Evolutionary conservation across 2,329 filamentous ascomycete genomes (phyloP), one percentile per base, ranked within the genome.

Genomic region (Penicillium paneum): DNA sequence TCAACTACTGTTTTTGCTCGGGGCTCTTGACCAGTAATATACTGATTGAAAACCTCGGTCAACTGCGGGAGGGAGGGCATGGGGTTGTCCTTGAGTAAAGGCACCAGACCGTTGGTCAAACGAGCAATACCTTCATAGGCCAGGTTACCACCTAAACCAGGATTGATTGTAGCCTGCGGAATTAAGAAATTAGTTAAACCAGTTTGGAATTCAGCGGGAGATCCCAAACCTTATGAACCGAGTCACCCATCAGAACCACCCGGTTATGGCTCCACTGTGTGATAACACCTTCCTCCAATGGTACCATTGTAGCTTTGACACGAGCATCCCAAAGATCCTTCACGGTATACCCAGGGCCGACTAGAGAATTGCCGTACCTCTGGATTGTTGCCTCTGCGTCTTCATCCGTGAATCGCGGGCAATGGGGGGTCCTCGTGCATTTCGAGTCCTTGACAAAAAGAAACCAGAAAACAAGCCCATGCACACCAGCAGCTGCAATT

Each of bases 41-140:
- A 67, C 17, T 39, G 39, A 31, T 45, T 39, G 17, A 66, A 61
- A 8, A 58, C 52, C 2, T 41, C 40, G 1, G 21, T 57, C 17
- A 67, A 35, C 17, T 67, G 52, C 11, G 51, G 41, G 4, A 39
- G 43, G 2, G 60, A 59, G 21, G 64, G 62, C 10, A 29, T 52
- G 7, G 54, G 51, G n/a, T 13, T 49, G 15, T 47, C 39, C 24
- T 39, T 44, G 2, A 67, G 21, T 3, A 65, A 51, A 21, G 60
- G 55, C 11, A 63, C 32, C 7, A 74, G 59, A 26, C 56, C 58
- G 45, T 73, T 74, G 5, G 68, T 67, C 3, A 73, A 56, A 12
- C 64, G 66, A n/a, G 71, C 71, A 15, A 67, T 69, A 24, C 63
- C 66, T 55, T 76, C 73, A 26, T 75, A 71, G 1, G 71, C 71